A percentile compares a stretch with the other conserved stretches of the same genome.
Evolutionary conservation across 2,329 filamentous ascomycete genomes (phyloP).

Genomic region (Lasiodiplodia sp.): DNA sequence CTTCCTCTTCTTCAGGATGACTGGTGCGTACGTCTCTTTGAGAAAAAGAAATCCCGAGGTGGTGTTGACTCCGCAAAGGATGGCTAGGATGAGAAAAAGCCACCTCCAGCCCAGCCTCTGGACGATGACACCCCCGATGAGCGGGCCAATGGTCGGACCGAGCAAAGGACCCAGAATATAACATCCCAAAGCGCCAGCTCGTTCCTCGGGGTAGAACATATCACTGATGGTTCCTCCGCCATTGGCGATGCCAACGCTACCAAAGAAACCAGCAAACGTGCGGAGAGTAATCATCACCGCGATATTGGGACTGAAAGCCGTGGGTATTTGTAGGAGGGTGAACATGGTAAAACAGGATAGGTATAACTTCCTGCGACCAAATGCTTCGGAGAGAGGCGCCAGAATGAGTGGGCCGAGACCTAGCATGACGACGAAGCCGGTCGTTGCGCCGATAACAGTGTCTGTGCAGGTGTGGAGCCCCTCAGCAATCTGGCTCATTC

Average conservation of each 20-base stretch:
- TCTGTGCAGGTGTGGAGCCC: conserved; percentile 52
- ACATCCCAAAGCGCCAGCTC: conserved; percentile 57
- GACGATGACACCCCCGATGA: conserved; percentile 55
- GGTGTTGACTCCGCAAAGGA: conserved; percentile 52
- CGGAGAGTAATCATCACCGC: conserved; percentile 53
- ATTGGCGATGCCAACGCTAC: conserved; percentile 58
- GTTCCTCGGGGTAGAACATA: conserved; percentile 57
- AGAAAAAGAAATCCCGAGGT: conserved; percentile 53
- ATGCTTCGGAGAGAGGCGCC: conserved; percentile 57
- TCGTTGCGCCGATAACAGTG: conserved; percentile 58
- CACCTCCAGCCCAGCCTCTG: conserved; percentile 56
- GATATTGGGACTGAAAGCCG: conserved; percentile 57
- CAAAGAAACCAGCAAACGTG: conserved; percentile 58
- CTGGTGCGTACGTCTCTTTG: conserved; percentile 54
- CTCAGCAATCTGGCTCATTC: conserved; percentile 58
- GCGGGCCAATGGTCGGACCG: conserved; percentile 51
- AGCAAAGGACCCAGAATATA: conserved; percentile 55
- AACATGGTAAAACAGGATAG: conserved; percentile 55
- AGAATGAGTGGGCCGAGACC: conserved; percentile 57
- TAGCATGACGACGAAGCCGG: conserved; percentile 59
- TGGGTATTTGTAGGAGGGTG: conserved; percentile 56
- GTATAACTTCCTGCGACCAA: conserved; percentile 55
- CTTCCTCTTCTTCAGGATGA: conserved; percentile 42
- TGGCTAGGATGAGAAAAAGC: conserved; percentile 58
- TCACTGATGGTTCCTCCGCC: conserved; percentile 61